These are phyloP conservation scores for Thelephora ganbajun DNA, from an alignment of 768 basidiomycete genomes.

Conservation along the genomic window DNA sequence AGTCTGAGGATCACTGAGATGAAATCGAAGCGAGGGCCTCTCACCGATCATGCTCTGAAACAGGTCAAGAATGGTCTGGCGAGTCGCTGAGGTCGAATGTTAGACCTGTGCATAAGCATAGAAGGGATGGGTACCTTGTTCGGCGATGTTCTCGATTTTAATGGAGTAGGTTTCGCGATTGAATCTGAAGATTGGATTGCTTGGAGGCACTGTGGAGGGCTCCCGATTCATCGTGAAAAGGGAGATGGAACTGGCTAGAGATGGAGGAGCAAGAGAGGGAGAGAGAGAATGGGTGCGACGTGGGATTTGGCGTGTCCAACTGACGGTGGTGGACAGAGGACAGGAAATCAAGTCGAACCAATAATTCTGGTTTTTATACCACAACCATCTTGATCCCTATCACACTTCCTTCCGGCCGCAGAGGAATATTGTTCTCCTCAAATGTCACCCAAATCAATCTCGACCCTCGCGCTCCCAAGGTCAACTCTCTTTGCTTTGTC, in stretches of 20 bases:
- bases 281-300: background rate
- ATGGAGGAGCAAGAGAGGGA: slow-evolving; percentile 2
- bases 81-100: slow-evolving; percentile 15
- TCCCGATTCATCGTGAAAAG: slow-evolving; percentile 16
- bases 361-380: no score
- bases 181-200: slow-evolving; percentile 21
- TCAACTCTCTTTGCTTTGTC: slow-evolving; percentile 32
- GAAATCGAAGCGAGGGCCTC: slow-evolving; percentile 1
- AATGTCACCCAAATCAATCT: slow-evolving; percentile 32
- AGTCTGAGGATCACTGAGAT: background rate
- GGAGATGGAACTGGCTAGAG: slow-evolving; percentile 4
- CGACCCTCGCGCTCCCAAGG: slow-evolving; percentile 31
- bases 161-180: slow-evolving; percentile 28
- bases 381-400: no score
- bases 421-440: background rate
- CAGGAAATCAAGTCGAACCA: no score
- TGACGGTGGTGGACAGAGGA: no score
- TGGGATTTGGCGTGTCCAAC: no score
- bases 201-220: slow-evolving; percentile 10
- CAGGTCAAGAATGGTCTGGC: slow-evolving; percentile 36
- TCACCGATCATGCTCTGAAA: slow-evolving; percentile 46
- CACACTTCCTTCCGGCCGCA: no score
- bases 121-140: slow-evolving; percentile 12
- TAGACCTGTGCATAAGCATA: background rate
- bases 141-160: slow-evolving; percentile 27